phyloP scores from a whole-genome alignment of 805 yeast species.

The Lachancea thermotolerans region DNA sequence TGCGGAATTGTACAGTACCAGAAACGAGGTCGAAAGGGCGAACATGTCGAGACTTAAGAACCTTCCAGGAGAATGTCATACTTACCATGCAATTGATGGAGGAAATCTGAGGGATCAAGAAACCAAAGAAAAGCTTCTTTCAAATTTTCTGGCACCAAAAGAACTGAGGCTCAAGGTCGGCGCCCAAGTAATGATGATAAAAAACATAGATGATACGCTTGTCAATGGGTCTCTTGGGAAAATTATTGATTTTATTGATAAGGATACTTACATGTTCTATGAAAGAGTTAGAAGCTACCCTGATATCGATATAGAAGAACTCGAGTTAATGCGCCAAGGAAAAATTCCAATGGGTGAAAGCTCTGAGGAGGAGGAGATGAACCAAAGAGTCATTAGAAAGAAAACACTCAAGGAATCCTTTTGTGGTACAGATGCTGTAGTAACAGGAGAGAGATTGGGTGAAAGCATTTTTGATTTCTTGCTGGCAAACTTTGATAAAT shows the following conservation, averaged over 20 bases:
- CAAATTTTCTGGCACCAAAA: conserved; percentile 58
- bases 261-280: conserved; percentile 41
- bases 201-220: conserved; percentile 62
- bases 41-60: conserved; percentile 43
- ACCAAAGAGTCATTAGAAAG: conserved; percentile 12
- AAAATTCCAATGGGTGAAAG: conserved; percentile 18
- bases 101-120: conserved; percentile 41
- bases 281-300: conserved; percentile 21
- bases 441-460: conserved; percentile 26
- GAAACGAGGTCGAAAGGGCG: conserved; percentile 65
- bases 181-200: conserved; percentile 79
- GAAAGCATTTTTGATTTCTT: conserved; percentile 47
- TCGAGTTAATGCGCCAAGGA: conserved; percentile 7
- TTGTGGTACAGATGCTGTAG: conserved; percentile 10
- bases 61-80: conserved; percentile 39
- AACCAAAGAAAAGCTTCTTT: conserved; percentile 39
- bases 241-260: conserved; percentile 52
- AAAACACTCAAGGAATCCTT: conserved; percentile 21
- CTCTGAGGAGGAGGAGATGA: conserved; percentile 16
- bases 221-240: conserved; percentile 77
- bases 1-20: conserved; percentile 67
- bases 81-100: conserved; percentile 48
- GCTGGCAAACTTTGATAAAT: conserved; percentile 20
- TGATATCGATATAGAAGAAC: conserved; percentile 20
- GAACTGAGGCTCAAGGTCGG: conserved; percentile 52